Conservation (phyloP, 495 filamentous ascomycete species). For the Penicillium mononematosum region DNA sequence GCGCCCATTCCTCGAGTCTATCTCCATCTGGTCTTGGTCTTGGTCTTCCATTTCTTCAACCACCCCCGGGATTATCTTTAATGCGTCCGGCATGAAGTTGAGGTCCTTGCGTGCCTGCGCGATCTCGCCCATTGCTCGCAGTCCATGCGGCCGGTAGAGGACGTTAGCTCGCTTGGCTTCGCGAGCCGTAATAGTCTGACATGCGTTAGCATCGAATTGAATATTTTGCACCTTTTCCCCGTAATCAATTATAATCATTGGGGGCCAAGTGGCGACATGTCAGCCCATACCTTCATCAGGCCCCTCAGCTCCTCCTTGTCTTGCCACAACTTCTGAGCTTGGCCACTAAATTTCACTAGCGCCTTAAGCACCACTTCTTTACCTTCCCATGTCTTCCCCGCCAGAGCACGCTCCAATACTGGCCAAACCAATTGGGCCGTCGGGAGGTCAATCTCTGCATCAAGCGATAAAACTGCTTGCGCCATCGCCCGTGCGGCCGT, state of each 20-base stretch:
- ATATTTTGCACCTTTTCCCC: neutral
- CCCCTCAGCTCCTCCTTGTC: conserved; percentile 45
- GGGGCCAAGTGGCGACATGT: conserved; percentile 2
- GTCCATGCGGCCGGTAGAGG: conserved; percentile 71
- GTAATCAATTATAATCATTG: neutral
- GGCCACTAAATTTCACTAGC: conserved; percentile 73
- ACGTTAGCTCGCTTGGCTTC: conserved; percentile 91
- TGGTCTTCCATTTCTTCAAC: conserved; percentile 55
- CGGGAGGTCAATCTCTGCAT: conserved; percentile 52
- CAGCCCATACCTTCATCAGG: conserved; percentile 52
- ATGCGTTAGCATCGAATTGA: conserved; percentile 29
- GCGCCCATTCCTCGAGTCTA: conserved; percentile 49
- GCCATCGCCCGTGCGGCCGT: conserved; percentile 77
- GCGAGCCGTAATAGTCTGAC: conserved; percentile 62
- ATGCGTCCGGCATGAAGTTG: conserved; percentile 67
- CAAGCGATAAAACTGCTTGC: conserved; percentile 63
- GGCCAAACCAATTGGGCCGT: conserved; percentile 74
- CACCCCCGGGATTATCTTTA: conserved; percentile 57
- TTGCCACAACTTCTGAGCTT: conserved; percentile 58
- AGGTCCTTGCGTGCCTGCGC: conserved; percentile 60
- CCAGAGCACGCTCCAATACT: conserved; percentile 71
- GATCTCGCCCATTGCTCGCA: conserved; percentile 70
- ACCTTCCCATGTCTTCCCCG: conserved; percentile 87
- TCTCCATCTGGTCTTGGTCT: conserved; percentile 67
- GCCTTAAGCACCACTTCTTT: conserved; percentile 88